Percentiles rank a stretch among this genome's conserved stretches.
These are phyloP conservation scores for Diospyros lotus DNA, from an alignment of 148 eudicot species.

Conservation along the genomic window DNA sequence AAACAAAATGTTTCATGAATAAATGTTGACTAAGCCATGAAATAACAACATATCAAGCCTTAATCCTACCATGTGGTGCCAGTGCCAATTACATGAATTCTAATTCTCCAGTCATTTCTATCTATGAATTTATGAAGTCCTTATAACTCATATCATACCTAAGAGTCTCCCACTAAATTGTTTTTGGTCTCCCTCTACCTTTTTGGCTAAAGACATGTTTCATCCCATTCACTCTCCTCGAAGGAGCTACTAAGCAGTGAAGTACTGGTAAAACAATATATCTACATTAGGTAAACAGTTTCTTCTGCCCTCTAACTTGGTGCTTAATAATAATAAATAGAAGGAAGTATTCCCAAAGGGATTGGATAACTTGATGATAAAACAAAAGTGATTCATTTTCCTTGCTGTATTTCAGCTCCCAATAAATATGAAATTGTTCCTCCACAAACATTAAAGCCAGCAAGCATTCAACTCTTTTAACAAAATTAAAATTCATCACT, in stretches of 20 bases:
- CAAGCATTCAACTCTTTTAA: background rate
- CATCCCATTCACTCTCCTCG: too few relatives aligned
- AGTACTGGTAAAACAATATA: background rate
- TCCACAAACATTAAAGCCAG: background rate
- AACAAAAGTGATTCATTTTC: background rate
- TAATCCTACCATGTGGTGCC: too few relatives aligned
- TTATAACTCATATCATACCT: too few relatives aligned
- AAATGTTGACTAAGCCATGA: too few relatives aligned
- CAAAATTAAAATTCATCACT: background rate
- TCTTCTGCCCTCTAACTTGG: background rate
- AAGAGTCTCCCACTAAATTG: too few relatives aligned
- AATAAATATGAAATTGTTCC: background rate
- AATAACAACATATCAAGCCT: too few relatives aligned
- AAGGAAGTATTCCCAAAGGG: background rate
- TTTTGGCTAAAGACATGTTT: too few relatives aligned
- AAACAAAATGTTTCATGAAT: background rate
- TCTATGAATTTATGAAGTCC: too few relatives aligned
- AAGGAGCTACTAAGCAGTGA: background rate
- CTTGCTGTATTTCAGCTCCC: background rate
- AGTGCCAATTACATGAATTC: too few relatives aligned
- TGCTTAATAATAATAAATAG: background rate
- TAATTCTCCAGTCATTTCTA: too few relatives aligned
- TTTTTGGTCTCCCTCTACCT: too few relatives aligned
- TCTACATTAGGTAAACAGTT: background rate
- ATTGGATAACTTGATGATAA: conserved; percentile 1